Evolutionary conservation across 257 asterid genomes (phyloP), one percentile per base, ranked within the genome.

Genomic region (Fraxinus anomala): DNA sequence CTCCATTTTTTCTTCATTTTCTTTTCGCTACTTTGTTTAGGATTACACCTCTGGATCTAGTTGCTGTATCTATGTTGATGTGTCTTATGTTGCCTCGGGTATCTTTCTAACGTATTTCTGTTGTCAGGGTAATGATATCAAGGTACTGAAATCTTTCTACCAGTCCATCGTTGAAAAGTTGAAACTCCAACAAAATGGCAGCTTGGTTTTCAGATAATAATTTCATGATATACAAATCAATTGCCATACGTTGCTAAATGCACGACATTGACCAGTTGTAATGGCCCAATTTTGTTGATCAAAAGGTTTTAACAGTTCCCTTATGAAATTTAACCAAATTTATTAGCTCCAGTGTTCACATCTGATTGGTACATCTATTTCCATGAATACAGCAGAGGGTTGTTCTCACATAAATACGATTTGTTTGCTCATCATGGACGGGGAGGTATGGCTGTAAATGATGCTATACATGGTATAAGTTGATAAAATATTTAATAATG

Each of bases 181-280:
- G 88, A 92, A 97, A 82, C 87, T 84, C 73, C 94, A 88, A 78
- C 97, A 93, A 77, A 96, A 91, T 79, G 97, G 97, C 75, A 90
- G 94, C 91, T 82, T 90, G 85, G 96, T 88, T 79, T 89, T 84
- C 83, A 90, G 98, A 93, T 95, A 87, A 79, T 92, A 81, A 30
- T 54, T 34, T 31, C 68, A 28, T 65, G 16, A 3, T 8, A 24
- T 68, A 36, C 80, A 76, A 68, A 70, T 51, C n/a, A 36, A 77
- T 76, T 26, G 19, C 80, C 76, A 2, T 72, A 37, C 76, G 37
- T 49, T 7, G 73, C 75, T 80, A 72, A 75, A 54, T 83, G 66
- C 72, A 74, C 65, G 74, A 73, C 76, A 67, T 73, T 74, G 73
- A 83, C 86, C 80, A 30, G 83, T 70, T 54, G 37, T 71, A 72